Evolutionary conservation across 1,284 basidiomycete genomes (phyloP).

Genomic region (Xerocomus minutiporus): DNA sequence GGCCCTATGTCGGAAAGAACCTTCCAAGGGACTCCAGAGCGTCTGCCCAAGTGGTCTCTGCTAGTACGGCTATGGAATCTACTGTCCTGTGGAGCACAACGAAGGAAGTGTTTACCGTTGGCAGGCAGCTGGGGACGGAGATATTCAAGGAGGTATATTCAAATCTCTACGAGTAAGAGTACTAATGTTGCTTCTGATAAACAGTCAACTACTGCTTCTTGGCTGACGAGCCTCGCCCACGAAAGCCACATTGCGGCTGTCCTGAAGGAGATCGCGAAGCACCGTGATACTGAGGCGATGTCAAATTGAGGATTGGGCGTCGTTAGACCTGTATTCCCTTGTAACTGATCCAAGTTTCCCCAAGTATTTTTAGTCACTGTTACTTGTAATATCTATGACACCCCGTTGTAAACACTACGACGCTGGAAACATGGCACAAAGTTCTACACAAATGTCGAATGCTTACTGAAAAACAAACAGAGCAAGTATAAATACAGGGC

Average conservation of each 20-base stretch:
- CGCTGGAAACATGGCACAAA: too few species aligned
- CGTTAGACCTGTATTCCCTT: not conserved
- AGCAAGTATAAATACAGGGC: not conserved
- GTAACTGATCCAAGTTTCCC: not conserved
- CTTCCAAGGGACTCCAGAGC: constrained; percentile 8
- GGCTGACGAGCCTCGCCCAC: constrained; percentile 24
- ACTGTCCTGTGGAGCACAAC: constrained; percentile 16
- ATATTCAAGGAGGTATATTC: constrained; percentile 23
- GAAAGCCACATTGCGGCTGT: constrained; percentile 24
- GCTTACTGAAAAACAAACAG: not conserved
- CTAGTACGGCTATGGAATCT: not conserved
- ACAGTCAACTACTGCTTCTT: constrained; percentile 23
- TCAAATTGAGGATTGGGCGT: not conserved
- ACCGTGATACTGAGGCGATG: not conserved
- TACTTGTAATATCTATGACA: not conserved
- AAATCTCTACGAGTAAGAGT: constrained; percentile 3
- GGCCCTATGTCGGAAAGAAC: constrained; percentile 36
- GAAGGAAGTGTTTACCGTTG: constrained; percentile 12
- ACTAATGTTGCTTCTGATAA: constrained; percentile 8
- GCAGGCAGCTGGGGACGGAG: constrained; percentile 18
- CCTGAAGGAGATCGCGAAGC: constrained; percentile 17
- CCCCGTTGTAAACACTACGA: too few species aligned
- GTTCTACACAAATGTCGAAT: not conserved
- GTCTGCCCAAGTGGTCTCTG: constrained; percentile 8
- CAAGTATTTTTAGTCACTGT: not conserved